These are phyloP conservation scores for Suhomyces choctaworum DNA, from an alignment of 1,139 yeast genomes.

Conservation along the genomic window DNA sequence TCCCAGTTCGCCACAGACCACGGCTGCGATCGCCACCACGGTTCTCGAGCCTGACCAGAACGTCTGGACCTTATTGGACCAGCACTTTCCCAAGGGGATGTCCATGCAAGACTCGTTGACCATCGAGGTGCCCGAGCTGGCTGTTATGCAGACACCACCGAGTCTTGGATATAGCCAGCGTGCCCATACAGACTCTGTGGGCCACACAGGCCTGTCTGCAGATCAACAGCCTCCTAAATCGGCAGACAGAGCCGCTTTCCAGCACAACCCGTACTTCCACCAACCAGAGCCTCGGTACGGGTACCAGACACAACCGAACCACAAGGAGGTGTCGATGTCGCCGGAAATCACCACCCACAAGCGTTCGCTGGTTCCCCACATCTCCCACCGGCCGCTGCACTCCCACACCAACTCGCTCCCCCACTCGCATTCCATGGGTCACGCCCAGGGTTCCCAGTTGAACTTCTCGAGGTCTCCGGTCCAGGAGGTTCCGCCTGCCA, in stretches of 20 bases:
- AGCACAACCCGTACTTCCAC: slow-evolving; percentile 5
- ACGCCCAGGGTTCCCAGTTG: not conserved
- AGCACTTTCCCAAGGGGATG: slow-evolving; percentile 70
- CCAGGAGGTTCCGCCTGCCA: not conserved
- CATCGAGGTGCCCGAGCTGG: slow-evolving; percentile 42
- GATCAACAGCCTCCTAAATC: not conserved
- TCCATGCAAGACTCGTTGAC: slow-evolving; percentile 64
- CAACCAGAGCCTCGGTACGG: slow-evolving; percentile 19
- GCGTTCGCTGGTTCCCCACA: slow-evolving; percentile 13
- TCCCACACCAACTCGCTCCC: not conserved
- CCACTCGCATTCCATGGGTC: not conserved
- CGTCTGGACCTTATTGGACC: slow-evolving; percentile 61
- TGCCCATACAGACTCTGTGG: not conserved
- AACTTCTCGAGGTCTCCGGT: slow-evolving; percentile 1
- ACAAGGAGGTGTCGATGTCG: slow-evolving; percentile 36
- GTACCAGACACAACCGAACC: slow-evolving; percentile 19
- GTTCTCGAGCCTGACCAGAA: slow-evolving; percentile 62
- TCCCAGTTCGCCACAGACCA: slow-evolving; percentile 9
- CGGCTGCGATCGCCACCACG: slow-evolving; percentile 6
- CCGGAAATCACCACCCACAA: slow-evolving; percentile 12
- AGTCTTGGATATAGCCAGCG: not conserved
- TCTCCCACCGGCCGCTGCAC: not conserved
- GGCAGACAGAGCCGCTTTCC: not conserved
- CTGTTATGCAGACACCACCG: not conserved
- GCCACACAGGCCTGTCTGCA: slow-evolving; percentile 1